Evolutionary conservation across 306 rosid genomes (phyloP), one percentile per base, ranked within the genome.

Genomic region (Abrus pulchellus): DNA sequence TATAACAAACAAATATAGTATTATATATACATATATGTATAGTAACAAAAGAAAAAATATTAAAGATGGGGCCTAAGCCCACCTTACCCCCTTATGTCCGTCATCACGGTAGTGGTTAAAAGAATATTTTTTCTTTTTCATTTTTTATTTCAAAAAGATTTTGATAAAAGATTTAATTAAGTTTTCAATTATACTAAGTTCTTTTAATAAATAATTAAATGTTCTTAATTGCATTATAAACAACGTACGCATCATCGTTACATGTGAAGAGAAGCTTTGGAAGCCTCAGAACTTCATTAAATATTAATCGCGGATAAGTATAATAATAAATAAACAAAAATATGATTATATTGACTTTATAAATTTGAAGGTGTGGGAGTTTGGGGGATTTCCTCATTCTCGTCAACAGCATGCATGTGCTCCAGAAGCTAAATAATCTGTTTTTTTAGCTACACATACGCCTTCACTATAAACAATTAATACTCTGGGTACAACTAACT

Each of bases 311-410:
- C 1, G 20, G 69, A 54, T 6, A 5, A 75, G 50, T 66, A 48
- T 75, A 76, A 45, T 78, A 34, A 29, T 59, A 29, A 83, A 81
- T 75, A 60, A 48, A 69, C 32, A 34, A 68, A 20, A 74, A 44
- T 74, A 36, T 5, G 14, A 54, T 72, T 44, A 61, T 34, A 61
- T 85, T 72, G 72, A 81, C 64, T 76, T 54, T 67, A 80, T 82
- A 40, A 88, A 82, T 82, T 64, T 80, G 62, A 77, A 41, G 50
- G 65, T 63, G 62, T 89, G 71, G 47, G 91, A 90, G 87, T 92
- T 92, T 88, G 86, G 93, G 89, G 89, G 89, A 90, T 80, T 63
- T 85, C 73, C 85, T 81, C 76, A 74, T 87, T 80, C 71, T 82
- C 76, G 86, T 90, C 85, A 88, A 88, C 88, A 55, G 12, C 14